Evolutionary conservation across 306 rosid genomes (phyloP).

Genomic region (Lablab purpureus): DNA sequence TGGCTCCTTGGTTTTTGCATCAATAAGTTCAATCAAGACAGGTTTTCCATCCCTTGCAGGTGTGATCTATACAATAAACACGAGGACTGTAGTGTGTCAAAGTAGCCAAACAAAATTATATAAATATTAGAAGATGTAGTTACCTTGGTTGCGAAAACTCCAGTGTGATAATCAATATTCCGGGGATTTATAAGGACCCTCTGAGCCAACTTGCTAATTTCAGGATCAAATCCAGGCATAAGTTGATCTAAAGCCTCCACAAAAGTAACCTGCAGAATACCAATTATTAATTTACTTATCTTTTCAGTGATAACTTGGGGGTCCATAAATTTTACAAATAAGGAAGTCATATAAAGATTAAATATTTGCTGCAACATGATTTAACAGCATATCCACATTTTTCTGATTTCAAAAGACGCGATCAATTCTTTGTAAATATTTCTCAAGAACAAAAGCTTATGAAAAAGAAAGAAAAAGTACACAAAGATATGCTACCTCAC

Average conservation of each 20-base stretch:
- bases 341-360: constrained; percentile 29
- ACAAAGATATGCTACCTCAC: constrained; percentile 74
- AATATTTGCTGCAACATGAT: neutral
- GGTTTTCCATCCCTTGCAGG: constrained; percentile 99
- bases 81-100: constrained; percentile 23
- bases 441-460: constrained; percentile 9
- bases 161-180: constrained; percentile 88
- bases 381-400: neutral
- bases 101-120: constrained; percentile 38
- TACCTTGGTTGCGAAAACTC: constrained; percentile 98
- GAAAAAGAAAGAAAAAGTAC: constrained; percentile 31
- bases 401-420: constrained; percentile 24
- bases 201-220: constrained; percentile 97
- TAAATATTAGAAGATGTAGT: constrained; percentile 41
- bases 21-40: constrained; percentile 92
- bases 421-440: constrained; percentile 33
- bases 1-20: constrained; percentile 91
- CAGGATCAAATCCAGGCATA: constrained; percentile 99
- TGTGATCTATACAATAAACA: constrained; percentile 71
- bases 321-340: constrained; percentile 25
- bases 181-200: constrained; percentile 95
- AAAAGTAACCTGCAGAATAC: constrained; percentile 84
- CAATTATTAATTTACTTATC: constrained; percentile 37
- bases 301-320: constrained; percentile 26
- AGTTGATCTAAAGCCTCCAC: constrained; percentile 98